Evolutionary conservation across 2,329 filamentous ascomycete species (phyloP), one percentile per base, ranked within the genome.

Genomic region (Aspergillus uvarum): DNA sequence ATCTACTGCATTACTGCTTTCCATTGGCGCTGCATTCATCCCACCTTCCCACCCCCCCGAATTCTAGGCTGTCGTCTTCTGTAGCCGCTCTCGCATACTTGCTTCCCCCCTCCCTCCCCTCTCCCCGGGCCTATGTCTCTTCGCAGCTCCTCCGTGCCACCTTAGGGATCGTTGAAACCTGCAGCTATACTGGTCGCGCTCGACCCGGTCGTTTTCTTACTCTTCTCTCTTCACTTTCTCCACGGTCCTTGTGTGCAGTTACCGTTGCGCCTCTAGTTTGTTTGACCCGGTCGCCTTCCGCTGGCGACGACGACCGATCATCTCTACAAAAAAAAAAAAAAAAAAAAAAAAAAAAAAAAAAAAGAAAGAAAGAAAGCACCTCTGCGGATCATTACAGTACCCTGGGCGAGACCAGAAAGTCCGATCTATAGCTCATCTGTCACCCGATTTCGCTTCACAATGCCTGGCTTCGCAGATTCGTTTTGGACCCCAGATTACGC

Each of bases 401-500:
- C 26, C 22, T 7, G 11, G 12, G 21, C 42, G 26, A 31, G 31
- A 26, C 16, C 19, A 47, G 19, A 12, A 12, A 19, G 24, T 21
- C 22, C 14, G 8, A 31, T 24, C 4, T 19, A 19, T 49, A 11
- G n/a, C 21, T 29, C 52, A 11, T 24, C 42, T 51, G 14, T 7
- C 29, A 5, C 47, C 47, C 32, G n/a, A n/a, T 7, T 11, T n/a
- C 22, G 22, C 22, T 22, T 67, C 72, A 87, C 77, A 75, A 94
- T 94, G 90, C 89, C 90, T 68, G 87, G 91, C 71, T 98, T 99
- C 79, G 88, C 92, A 68, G 92, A 94, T 80, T 96, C 93, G 54
- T 98, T 99, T 81, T 99, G 95, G 95, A 96, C 95, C 63, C 87
- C 87, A 75, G 95, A 99, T 84, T 98, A 98, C 83, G 94, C 94